phyloP scores from a whole-genome alignment of 1,284 basidiomycete genomes.

The Papiliotrema laurentii region DNA sequence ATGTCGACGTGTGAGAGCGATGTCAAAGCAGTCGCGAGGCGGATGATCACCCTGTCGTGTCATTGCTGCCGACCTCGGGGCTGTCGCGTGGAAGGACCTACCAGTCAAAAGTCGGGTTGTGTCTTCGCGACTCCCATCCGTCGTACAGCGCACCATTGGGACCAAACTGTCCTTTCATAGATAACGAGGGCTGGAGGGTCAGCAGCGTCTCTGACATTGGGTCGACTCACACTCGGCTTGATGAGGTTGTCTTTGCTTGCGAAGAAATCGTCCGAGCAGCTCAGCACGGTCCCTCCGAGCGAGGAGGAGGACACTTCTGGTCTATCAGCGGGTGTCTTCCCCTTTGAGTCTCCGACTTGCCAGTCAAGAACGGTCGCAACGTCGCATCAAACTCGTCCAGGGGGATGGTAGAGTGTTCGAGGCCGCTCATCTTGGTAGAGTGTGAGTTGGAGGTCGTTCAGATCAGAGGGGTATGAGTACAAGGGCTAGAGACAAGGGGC shows the following conservation, averaged over 20 bases:
- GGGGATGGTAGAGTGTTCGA: conserved; percentile 42
- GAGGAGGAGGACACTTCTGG: conserved; percentile 84
- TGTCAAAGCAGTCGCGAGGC: conserved; percentile 70
- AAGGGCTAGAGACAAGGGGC: not conserved
- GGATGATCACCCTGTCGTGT: conserved; percentile 72
- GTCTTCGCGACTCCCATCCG: conserved; percentile 89
- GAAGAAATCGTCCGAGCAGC: conserved; percentile 94
- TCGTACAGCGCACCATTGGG: conserved; percentile 91
- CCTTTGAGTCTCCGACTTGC: conserved; percentile 46
- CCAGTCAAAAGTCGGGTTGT: conserved; percentile 89
- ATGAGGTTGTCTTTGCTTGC: conserved; percentile 80
- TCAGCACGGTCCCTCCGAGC: conserved; percentile 70
- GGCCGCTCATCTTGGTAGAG: too few species aligned
- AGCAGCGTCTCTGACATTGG: conserved; percentile 3
- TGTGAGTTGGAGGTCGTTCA: not conserved
- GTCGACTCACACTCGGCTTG: conserved; percentile 63
- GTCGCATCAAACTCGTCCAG: conserved; percentile 56
- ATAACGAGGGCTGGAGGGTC: conserved; percentile 57
- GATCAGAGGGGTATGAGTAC: not conserved
- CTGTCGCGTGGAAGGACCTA: conserved; percentile 44
- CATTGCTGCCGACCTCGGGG: not conserved
- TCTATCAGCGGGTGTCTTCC: not conserved
- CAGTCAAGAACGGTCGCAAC: conserved; percentile 59
- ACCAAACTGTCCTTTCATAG: conserved; percentile 88
- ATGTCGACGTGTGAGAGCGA: conserved; percentile 82